phyloP scores from a whole-genome alignment of 768 basidiomycete genomes.

The Grammothele lineata region DNA sequence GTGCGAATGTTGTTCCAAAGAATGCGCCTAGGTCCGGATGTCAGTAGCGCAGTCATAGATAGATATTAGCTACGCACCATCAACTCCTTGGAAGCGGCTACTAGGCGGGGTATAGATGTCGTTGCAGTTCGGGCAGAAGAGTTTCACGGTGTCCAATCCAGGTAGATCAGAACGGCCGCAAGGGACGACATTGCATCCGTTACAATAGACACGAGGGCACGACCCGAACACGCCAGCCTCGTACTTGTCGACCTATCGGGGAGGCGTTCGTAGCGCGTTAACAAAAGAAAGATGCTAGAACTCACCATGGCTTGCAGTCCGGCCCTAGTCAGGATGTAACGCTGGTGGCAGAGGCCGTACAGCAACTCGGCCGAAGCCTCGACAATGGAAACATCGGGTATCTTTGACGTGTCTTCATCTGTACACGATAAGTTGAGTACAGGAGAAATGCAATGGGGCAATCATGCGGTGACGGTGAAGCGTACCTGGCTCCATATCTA shows the following conservation, averaged over 20 bases:
- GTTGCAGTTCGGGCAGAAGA: slow-evolving; percentile 97
- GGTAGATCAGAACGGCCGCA: slow-evolving; percentile 95
- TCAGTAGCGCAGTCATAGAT: background rate
- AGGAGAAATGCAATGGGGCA: too few species aligned
- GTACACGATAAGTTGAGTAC: slow-evolving; percentile 5
- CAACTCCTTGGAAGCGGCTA: slow-evolving; percentile 92
- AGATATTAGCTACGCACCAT: slow-evolving; percentile 54
- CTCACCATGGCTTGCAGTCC: slow-evolving; percentile 92
- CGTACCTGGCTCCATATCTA: slow-evolving; percentile 98
- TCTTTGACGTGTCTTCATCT: slow-evolving; percentile 93
- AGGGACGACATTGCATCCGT: slow-evolving; percentile 84
- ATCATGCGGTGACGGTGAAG: too few species aligned
- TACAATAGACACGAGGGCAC: slow-evolving; percentile 94
- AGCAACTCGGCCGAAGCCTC: slow-evolving; percentile 97
- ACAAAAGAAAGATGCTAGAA: slow-evolving; percentile 12
- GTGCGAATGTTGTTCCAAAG: slow-evolving; percentile 98
- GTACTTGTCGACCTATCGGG: slow-evolving; percentile 85
- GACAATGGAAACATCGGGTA: slow-evolving; percentile 97
- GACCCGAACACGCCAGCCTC: slow-evolving; percentile 87
- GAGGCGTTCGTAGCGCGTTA: background rate
- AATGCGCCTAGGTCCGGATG: slow-evolving; percentile 70
- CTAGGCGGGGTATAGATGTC: slow-evolving; percentile 96
- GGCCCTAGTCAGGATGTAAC: slow-evolving; percentile 92
- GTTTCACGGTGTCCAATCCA: slow-evolving; percentile 94
- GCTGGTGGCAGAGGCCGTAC: slow-evolving; percentile 96